Evolutionary conservation across 2,329 filamentous ascomycete species (phyloP), one percentile per base, ranked within the genome.

Genomic region (Drechslerella dactyloides): DNA sequence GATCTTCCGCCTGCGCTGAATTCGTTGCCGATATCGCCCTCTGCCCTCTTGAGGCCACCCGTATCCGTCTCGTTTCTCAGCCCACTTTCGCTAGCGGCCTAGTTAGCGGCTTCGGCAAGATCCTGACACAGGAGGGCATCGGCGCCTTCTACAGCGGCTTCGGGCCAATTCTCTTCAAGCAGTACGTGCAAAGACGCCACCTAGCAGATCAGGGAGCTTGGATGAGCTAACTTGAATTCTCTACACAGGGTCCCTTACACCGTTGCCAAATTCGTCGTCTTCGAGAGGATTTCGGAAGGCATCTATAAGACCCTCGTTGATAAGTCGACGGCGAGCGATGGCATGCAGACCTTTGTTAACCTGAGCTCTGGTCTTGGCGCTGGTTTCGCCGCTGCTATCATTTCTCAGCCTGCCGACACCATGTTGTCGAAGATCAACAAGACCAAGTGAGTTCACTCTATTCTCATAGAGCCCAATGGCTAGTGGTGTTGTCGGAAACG

Each of bases 341-440:
- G 84, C 78, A 83, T 85, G 78, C 90, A 93, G 84, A 96, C 91
- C 76, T 82, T 83, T 81, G 86, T 90, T 84, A 94, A 96, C 87
- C 85, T 96, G 78, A 87, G 89, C 44, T 93, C 90, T 76, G 92
- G 92, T 84, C 83, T 96, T 76, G 86, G 93, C 68, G 92, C 92
- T 62, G 86, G 92, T 85, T 91, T 96, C 83, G 91, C 90, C 78
- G 91, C 91, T 78, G 91, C 91, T 79, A 80, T 93, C 78, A 86
- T 96, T 80, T 96, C 91, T 74, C 91, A 96, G 84, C 91, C 91
- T 77, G 91, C 91, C 80, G 91, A 96, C 81, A 96, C 91, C 80
- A 96, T 96, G 91, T 88, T 96, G 75, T 90, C 86, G 83, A 94
- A 93, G 87, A 94, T 96, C 85, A 96, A 96, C 89, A 94, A 94